Evolutionary conservation across 2,329 filamentous ascomycete genomes (phyloP), one percentile per base, ranked within the genome.

Genomic region (Diplocarpon rosae): DNA sequence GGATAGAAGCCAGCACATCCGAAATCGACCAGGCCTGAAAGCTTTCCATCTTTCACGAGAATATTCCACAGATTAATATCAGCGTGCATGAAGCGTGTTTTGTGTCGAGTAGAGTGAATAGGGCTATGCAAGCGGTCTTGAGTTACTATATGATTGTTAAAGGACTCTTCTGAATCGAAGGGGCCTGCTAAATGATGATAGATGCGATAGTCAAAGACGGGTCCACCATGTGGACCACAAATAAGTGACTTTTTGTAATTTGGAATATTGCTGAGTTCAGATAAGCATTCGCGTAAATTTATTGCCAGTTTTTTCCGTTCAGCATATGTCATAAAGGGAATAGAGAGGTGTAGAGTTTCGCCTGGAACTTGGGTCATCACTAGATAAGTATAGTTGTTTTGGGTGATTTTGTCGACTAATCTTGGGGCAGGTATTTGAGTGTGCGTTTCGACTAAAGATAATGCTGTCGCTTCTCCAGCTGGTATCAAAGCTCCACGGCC

Each of bases 21-120:
- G 63, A 62, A 68, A 56, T 66, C 64, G n/a, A 68, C 57, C 29
- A 68, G 61, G 2, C 62, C 68, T 36, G 56, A 56, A 20, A 70
- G 58, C 10, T 61, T 57, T 11, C 63, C 63, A 11, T 63, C 63
- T 3, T 58, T 49, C 2, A 65, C 57, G 2, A 72, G 45, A 29
- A 73, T 68, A 47, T 72, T 73, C 6, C 65, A 52, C 6, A 62
- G 62, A 13, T 61, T 61, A 3, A 76, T 60, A 52, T 77, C 72
- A 1, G 65, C 66, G 57, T 76, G 71, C 1, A 70, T 70, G 47
- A 76, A 68, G 1, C 68, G 62, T 30, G 47, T 46, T 27, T 46
- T 24, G 24, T 51, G 46, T 32, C 40, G 33, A 43, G 16, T 39
- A 15, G 33, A 24, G 43, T 50, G 48, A 17, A 35, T 29, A 10